Conservation (phyloP, 768 basidiomycete genomes). For the Termitomyces sp. region DNA sequence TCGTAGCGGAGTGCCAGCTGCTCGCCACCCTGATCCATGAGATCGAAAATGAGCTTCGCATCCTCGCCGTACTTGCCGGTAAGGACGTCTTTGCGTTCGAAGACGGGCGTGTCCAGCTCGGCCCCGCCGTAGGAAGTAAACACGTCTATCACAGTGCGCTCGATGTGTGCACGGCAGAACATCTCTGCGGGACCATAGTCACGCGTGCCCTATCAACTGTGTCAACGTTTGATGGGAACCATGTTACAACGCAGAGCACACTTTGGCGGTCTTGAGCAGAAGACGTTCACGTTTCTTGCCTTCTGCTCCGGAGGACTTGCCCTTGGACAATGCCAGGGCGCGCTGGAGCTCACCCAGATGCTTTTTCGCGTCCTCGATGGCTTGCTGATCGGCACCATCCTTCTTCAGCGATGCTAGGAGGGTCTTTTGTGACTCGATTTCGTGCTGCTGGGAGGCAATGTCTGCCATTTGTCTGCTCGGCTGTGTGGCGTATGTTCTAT, state of each 20-base stretch:
- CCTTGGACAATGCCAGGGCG: constrained; percentile 34
- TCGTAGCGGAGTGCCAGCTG: constrained; percentile 93
- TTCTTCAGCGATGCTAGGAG: constrained; percentile 59
- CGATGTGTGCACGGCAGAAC: constrained; percentile 87
- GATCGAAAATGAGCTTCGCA: constrained; percentile 93
- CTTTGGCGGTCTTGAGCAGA: constrained; percentile 92
- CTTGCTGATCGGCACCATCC: constrained; percentile 42
- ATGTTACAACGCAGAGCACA: constrained; percentile 23
- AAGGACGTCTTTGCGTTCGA: constrained; percentile 94
- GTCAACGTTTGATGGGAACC: constrained; percentile 12
- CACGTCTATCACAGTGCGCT: constrained; percentile 78
- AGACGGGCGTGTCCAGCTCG: constrained; percentile 96
- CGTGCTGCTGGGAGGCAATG: constrained; percentile 38
- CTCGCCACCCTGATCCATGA: constrained; percentile 97
- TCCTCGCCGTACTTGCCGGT: constrained; percentile 98
- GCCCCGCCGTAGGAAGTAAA: constrained; percentile 88
- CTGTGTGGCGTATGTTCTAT: constrained; percentile 2
- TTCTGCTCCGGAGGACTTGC: constrained; percentile 20
- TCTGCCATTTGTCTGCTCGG: constrained; percentile 4
- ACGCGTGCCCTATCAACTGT: constrained; percentile 67
- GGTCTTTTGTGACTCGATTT: constrained; percentile 50
- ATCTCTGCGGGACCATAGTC: constrained; percentile 93
- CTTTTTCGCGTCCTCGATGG: constrained; percentile 60
- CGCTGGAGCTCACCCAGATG: constrained; percentile 67
- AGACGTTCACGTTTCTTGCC: constrained; percentile 59